Percentiles rank a stretch among this genome's conserved stretches.
phyloP scores from a whole-genome alignment of 306 rosid genomes.

The Cicer cuneatum region DNA sequence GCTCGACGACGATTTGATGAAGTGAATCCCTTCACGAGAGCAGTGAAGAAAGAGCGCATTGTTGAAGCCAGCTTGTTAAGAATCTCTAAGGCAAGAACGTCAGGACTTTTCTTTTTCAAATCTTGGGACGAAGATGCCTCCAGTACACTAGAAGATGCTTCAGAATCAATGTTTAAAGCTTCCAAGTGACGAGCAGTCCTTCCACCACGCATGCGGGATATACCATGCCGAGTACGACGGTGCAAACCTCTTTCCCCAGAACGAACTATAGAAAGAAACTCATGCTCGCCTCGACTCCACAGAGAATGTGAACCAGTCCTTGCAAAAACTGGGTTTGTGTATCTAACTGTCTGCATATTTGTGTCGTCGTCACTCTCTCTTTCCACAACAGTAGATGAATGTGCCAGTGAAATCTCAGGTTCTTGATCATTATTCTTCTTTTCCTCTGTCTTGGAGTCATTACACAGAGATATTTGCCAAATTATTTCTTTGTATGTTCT shows the following conservation, averaged over 20 bases:
- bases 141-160: constrained; percentile 59
- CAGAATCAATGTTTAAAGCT: constrained; percentile 77
- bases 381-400: constrained; percentile 68
- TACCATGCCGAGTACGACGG: constrained; percentile 86
- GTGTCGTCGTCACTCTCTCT: constrained; percentile 97
- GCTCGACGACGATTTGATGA: constrained; percentile 91
- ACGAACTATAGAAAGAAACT: constrained; percentile 90
- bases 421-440: constrained; percentile 76
- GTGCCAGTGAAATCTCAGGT: constrained; percentile 70
- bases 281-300: constrained; percentile 85
- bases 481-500: constrained; percentile 80
- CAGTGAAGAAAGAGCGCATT: constrained; percentile 84
- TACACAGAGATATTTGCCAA: constrained; percentile 90
- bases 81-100: constrained; percentile 76
- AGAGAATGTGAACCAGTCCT: constrained; percentile 83
- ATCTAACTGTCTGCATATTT: constrained; percentile 77
- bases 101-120: constrained; percentile 96
- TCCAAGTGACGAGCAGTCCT: constrained; percentile 83
- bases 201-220: constrained; percentile 89
- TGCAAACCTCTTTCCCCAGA: constrained; percentile 80
- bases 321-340: constrained; percentile 79
- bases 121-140: constrained; percentile 77
- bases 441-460: constrained; percentile 80
- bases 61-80: constrained; percentile 86
- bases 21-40: constrained; percentile 93